A percentile compares a stretch with the other conserved stretches of the same genome.
phyloP scores from a whole-genome alignment of 495 filamentous ascomycete species.

The Penicillium fimorum region DNA sequence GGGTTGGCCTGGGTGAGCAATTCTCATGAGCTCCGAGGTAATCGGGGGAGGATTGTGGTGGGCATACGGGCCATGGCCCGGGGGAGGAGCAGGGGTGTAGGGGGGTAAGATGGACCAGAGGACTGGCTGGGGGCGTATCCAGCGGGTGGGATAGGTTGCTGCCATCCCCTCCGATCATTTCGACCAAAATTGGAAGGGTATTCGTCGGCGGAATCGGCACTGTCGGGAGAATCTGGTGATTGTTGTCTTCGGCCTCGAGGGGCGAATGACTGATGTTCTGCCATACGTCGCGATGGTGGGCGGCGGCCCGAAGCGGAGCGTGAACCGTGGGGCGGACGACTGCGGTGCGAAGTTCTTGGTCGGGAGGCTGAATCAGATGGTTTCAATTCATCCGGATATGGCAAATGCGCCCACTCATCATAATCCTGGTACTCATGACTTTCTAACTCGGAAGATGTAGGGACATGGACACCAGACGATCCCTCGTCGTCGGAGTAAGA shows the following conservation, averaged over 20 bases:
- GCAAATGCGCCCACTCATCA: slow-evolving; percentile 51
- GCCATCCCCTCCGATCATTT: slow-evolving; percentile 39
- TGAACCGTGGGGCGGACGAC: slow-evolving; percentile 40
- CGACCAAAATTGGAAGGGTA: slow-evolving; percentile 38
- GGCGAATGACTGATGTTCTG: slow-evolving; percentile 37
- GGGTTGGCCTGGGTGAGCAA: slow-evolving; percentile 39
- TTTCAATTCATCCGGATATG: slow-evolving; percentile 65
- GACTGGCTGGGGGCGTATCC: slow-evolving; percentile 51
- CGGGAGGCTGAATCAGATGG: slow-evolving; percentile 82
- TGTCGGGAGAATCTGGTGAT: slow-evolving; percentile 53
- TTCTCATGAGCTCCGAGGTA: slow-evolving; percentile 41
- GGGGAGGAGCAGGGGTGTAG: slow-evolving; percentile 21
- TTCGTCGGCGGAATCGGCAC: slow-evolving; percentile 56
- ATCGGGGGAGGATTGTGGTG: slow-evolving; percentile 33
- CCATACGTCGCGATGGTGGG: slow-evolving; percentile 40
- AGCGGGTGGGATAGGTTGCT: slow-evolving; percentile 30
- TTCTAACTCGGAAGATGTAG: slow-evolving; percentile 43
- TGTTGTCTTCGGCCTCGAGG: slow-evolving; percentile 47
- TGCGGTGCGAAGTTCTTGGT: slow-evolving; percentile 52
- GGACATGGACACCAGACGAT: slow-evolving; percentile 53
- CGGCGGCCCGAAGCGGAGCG: slow-evolving; percentile 44
- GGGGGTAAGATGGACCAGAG: slow-evolving; percentile 40
- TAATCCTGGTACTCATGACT: slow-evolving; percentile 54
- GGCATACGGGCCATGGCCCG: slow-evolving; percentile 21
- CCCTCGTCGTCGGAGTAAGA: slow-evolving; percentile 53